Evolutionary conservation across 441 rosid genomes (phyloP), one percentile per base, ranked within the genome.

Genomic region (Euphorbia celastroides): DNA sequence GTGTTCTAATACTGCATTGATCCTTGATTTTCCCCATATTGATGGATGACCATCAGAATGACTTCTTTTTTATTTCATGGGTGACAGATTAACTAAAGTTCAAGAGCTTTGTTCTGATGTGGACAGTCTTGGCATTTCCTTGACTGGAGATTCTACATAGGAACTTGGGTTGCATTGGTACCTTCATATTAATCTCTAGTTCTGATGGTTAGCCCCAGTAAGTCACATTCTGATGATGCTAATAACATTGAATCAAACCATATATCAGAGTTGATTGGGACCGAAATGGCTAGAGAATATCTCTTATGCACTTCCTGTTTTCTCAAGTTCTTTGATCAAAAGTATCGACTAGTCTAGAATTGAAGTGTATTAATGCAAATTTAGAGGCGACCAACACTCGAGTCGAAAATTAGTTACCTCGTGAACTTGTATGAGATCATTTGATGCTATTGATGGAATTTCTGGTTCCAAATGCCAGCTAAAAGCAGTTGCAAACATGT

Each of bases 51-150:
- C 46, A 6, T 73, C 22, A 16, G 8, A 22, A 20, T 44, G 48
- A 56, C 52, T 25, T n/a, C 65, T 28, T 46, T 58, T n/a, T n/a
- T 68, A n/a, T 57, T 5, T 32, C 68, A 44, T 19, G 7, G 25
- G 56, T 70, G 71, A 75, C 86, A 84, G 86, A 67, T 73, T 84
- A 69, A 57, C 60, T 30, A 77, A 79, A 61, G 82, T 82, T 75
- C 75, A 84, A 70, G 82, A 78, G 46, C 72, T 80, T 23, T 82
- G 88, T 68, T 27, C 44, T 65, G 62, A 51, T 65, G 31, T 41
- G 64, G 60, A 69, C 41, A 52, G 55, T 57, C 62, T 13, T 54
- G 50, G 57, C 28, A 23, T 27, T 51, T 46, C 44, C 14, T 51
- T 22, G 38, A 68, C n/a, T 26, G 55, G 62, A 51, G 70, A 71